phyloP scores from a whole-genome alignment of 2,329 filamentous ascomycete genomes.

The Fusarium fujikuroi region DNA sequence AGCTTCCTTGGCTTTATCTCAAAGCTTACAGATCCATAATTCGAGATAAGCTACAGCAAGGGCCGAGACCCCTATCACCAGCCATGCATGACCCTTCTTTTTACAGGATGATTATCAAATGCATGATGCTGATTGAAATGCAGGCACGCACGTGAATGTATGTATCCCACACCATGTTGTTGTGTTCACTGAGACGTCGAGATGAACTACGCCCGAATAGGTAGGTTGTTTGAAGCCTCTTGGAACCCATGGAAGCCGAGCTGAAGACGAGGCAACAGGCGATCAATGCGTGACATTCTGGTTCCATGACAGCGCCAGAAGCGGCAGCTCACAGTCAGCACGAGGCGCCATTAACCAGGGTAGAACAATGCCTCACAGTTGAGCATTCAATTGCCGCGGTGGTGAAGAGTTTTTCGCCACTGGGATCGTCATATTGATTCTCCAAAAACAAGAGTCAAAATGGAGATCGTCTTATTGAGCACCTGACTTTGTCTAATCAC shows the following conservation, averaged over 20 bases:
- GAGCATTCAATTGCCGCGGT: conserved; percentile 9
- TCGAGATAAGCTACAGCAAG: conserved; percentile 10
- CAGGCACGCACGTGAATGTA: background rate
- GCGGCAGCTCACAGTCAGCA: conserved; percentile 18
- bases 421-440: conserved; percentile 6
- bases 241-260: conserved; percentile 19
- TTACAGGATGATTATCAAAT: background rate
- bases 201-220: conserved; percentile 10
- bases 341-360: background rate
- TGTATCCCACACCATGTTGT: conserved; percentile 4
- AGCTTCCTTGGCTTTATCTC: background rate
- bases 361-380: background rate
- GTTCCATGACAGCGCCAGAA: conserved; percentile 4
- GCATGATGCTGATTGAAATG: conserved; percentile 1
- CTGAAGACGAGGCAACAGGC: conserved; percentile 26
- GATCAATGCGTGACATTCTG: conserved; percentile 26
- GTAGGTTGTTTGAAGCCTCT: conserved; percentile 20
- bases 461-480: conserved; percentile 9
- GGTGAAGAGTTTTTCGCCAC: conserved; percentile 11
- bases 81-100: background rate
- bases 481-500: conserved; percentile 1
- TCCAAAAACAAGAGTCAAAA: conserved; percentile 3
- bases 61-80: background rate
- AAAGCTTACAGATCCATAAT: conserved; percentile 3
- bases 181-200: background rate